Percentiles rank a stretch among this genome's conserved stretches.
phyloP scores from a whole-genome alignment of 495 filamentous ascomycete genomes.

The Glarea lozoyensis region DNA sequence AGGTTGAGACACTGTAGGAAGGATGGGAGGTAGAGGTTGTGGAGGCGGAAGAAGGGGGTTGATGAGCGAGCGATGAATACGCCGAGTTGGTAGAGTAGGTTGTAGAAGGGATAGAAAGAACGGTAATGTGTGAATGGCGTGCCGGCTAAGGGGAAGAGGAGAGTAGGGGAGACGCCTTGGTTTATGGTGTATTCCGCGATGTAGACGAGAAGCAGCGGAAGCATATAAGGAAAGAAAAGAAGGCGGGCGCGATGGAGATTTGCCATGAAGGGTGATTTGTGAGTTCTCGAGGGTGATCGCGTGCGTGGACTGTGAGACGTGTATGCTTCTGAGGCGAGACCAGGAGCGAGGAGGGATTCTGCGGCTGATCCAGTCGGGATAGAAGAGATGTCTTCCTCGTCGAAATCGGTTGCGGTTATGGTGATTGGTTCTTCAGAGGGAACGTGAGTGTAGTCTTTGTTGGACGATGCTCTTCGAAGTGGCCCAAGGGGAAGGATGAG shows the following conservation, averaged over 20 bases:
- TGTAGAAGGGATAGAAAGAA: conserved; percentile 85
- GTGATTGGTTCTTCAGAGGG: not conserved
- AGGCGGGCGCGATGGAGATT: conserved; percentile 34
- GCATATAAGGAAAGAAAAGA: conserved; percentile 58
- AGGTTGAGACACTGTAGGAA: conserved; percentile 80
- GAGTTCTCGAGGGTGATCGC: conserved; percentile 6
- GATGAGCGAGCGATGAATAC: conserved; percentile 92
- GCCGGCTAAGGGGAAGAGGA: conserved; percentile 70
- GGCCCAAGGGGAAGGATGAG: conserved; percentile 58
- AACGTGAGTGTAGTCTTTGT: conserved; percentile 33
- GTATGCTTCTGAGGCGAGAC: conserved; percentile 14
- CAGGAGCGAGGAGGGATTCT: conserved; percentile 12
- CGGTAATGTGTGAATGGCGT: conserved; percentile 76
- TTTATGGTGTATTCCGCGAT: conserved; percentile 96
- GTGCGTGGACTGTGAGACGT: conserved; percentile 17
- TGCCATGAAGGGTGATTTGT: conserved; percentile 29
- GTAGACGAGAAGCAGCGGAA: conserved; percentile 86
- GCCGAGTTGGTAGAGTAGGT: conserved; percentile 84
- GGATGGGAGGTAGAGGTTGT: conserved; percentile 71
- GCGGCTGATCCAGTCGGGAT: conserved; percentile 7
- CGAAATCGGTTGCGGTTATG: conserved; percentile 12
- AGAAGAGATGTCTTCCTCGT: conserved; percentile 11
- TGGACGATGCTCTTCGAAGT: conserved; percentile 27
- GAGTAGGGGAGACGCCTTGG: conserved; percentile 79
- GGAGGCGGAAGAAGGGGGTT: conserved; percentile 74